Base-by-base conservation (phyloP, 345 rosid genomes). In the Punica granatum region DNA sequence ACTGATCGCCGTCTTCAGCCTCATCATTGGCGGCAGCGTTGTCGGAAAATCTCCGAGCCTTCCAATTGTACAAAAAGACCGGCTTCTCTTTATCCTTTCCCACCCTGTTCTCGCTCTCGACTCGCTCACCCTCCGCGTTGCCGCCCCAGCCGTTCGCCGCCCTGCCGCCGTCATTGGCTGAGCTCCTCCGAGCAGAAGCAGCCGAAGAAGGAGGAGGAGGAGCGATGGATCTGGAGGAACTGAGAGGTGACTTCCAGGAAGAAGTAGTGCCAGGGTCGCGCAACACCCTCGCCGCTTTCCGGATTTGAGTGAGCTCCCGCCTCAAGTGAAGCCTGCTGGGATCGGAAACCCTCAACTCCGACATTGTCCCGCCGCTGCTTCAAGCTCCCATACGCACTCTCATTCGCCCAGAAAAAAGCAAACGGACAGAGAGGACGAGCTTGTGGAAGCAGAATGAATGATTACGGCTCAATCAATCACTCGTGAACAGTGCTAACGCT, bases 241-340 rank as follows among this genome's bases (percentile, higher is more conserved):
- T 73, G 65, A 60, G n/a, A 35, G 85, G 84, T 0, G 96, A 88
- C 77, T 80, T 87, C 89, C 92, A 87, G 0, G 97, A 89, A 65
- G 95, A 87, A 61, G 87, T 77, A 46, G 97, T 91, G 1, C 92
- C 97, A 8, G 99, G 99, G 82, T 94, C 99, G 51, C 99, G 86
- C 70, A 94, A 72, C 70, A 86, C 81, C 10, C 95, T 75, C n/a
- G 92, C 82, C 53, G 92, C 96, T 76, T 94, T 94, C 44, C 91
- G 78, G 82, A 94, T 91, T 84, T 90, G 97, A 76, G 88, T 87
- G 2, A 90, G 86, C 76, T 94, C 96, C 80, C 83, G 86, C 88
- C 79, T 89, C 78, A 94, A 79, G 72, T 94, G 96, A 25, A 90
- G 64, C 68, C 84, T 83, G 72, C 90, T 86, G 48, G 92, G 92